These are phyloP conservation scores for Aspergillus bombycis DNA, from an alignment of 2,329 filamentous ascomycete species.

Conservation along the genomic window DNA sequence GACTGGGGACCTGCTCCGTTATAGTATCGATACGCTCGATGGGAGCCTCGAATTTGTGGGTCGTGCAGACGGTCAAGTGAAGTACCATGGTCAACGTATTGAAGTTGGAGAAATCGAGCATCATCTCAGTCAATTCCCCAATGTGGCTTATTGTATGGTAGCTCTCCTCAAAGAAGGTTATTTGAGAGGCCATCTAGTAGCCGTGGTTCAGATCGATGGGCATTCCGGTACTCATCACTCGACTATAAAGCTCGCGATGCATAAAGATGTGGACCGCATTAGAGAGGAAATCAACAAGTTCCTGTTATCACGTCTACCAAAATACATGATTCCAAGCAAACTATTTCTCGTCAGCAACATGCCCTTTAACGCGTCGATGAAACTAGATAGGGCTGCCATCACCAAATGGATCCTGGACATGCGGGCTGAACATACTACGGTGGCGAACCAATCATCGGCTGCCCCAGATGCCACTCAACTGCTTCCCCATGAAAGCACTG, in stretches of 20 bases:
- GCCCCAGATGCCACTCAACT: background rate
- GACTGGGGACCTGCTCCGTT: background rate
- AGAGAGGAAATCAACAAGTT: background rate
- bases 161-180: background rate
- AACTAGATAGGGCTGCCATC: background rate
- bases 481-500: background rate
- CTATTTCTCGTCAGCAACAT: background rate
- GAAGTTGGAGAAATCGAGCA: background rate
- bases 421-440: background rate
- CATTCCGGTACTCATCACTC: background rate
- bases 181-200: background rate
- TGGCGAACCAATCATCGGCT: background rate
- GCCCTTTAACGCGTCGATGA: background rate
- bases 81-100: background rate
- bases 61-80: background rate
- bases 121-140: background rate
- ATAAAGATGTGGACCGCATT: background rate
- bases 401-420: background rate
- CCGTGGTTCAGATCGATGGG: background rate
- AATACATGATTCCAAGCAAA: background rate
- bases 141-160: background rate
- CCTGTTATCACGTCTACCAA: background rate
- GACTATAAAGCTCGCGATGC: background rate
- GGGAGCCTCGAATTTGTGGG: background rate
- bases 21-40: background rate